Evolutionary conservation across 2,329 filamentous ascomycete genomes (phyloP).

Genomic region (Phoma sp.): DNA sequence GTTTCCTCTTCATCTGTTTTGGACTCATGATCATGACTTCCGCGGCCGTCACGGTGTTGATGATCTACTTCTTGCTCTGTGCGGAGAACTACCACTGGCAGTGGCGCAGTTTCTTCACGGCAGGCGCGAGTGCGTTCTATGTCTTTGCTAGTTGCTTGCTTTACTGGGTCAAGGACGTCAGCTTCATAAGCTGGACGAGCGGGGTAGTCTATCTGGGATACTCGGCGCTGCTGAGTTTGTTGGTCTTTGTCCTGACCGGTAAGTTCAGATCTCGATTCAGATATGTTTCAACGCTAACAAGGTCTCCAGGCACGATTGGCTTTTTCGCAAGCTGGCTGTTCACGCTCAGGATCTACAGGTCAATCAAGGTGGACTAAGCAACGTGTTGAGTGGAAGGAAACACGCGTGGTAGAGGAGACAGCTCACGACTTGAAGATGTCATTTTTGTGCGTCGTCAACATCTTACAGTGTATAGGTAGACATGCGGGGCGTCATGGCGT

Average conservation of each 20-base stretch:
- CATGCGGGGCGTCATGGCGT: constrained; percentile 8
- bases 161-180: constrained; percentile 89
- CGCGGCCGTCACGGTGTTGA: constrained; percentile 87
- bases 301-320: constrained; percentile 79
- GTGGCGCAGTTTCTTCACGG: constrained; percentile 92
- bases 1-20: constrained; percentile 97
- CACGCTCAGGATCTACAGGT: constrained; percentile 89
- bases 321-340: constrained; percentile 96
- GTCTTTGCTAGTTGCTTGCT: constrained; percentile 91
- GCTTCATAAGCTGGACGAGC: constrained; percentile 81
- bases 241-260: constrained; percentile 96
- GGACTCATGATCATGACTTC: constrained; percentile 96
- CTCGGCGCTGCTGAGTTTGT: constrained; percentile 83
- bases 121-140: constrained; percentile 87
- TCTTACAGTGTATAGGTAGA: constrained; percentile 7
- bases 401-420: not conserved
- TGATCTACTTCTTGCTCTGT: constrained; percentile 96
- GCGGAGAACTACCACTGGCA: constrained; percentile 99
- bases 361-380: constrained; percentile 92
- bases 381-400: not conserved
- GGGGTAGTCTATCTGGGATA: constrained; percentile 94
- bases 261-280: constrained; percentile 47
- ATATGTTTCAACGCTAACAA: constrained; percentile 16
- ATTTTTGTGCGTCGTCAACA: not conserved
- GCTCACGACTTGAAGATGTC: not conserved